Base-by-base conservation (phyloP, 768 basidiomycete species). In the Bullera alba region DNA sequence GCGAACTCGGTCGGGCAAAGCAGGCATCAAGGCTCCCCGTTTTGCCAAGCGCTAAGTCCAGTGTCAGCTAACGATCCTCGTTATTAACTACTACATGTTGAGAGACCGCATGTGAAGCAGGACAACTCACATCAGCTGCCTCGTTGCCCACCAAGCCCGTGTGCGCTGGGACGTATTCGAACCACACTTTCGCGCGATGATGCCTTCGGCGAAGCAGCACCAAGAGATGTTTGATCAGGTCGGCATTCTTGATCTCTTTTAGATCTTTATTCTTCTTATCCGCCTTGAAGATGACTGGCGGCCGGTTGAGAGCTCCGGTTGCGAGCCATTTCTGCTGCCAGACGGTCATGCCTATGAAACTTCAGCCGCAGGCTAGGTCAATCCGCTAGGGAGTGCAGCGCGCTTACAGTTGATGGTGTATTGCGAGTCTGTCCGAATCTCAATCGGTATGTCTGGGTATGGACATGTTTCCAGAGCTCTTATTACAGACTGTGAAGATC, bases 361-460 rank as follows among this genome's bases (percentile, higher is more conserved):
- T 28, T 22, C 2, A 26, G 29, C 16, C 34, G 34, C 4, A 3
- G 21, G 14, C 26, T 14, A 36, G 19, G 25, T 46, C 16, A 16
- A 37, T 12, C 26, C n/a, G 16, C 6, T 37, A 19, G 12, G 35
- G 35, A 26, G 19, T 19, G 27, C 34, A 21, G 17, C 21, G 42
- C 23, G 10, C 71, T 48, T 53, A 91, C 91, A 90, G 42, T 80
- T 73, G 3, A 89, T 88, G 1, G 82, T 82, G 62, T 95, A 95
- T 38, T 80, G 73, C 0, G 91, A 95, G 71, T 96, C 92, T 0
- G 87, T 84, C 60, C 84, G 84, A 61, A 95, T 86, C 42, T 86
- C 61, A 1, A 96, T 73, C 0, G 81, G 71, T 39, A 77, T 75
- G 10, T 75, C 73, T 8, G 71, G 75, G 29, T 56, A 66, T 0